Evolutionary conservation across 257 asterid species (phyloP).

Genomic region (Craterostigma plantagineum): DNA sequence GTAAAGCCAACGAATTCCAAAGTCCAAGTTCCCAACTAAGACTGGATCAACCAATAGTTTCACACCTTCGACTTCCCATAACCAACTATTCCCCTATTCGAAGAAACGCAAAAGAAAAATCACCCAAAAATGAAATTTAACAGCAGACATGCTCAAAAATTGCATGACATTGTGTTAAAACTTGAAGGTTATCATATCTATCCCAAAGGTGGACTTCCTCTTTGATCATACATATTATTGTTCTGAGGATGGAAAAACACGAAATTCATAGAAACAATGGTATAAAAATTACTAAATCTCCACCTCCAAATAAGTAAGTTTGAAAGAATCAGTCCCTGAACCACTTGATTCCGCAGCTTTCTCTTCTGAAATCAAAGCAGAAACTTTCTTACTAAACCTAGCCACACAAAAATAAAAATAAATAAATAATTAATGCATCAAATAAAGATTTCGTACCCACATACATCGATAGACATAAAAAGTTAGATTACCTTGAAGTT

Average conservation of each 20-base stretch:
- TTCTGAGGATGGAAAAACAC: too few relatives aligned
- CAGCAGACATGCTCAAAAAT: too few relatives aligned
- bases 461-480: too few relatives aligned
- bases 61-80: conserved; percentile 85
- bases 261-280: background rate
- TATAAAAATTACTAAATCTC: conserved; percentile 7
- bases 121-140: background rate
- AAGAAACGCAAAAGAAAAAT: background rate
- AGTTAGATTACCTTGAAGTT: too few relatives aligned
- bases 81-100: conserved; percentile 77
- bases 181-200: too few relatives aligned
- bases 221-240: background rate
- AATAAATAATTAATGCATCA: conserved; percentile 6
- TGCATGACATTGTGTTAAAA: too few relatives aligned
- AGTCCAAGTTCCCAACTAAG: conserved; percentile 89
- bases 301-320: conserved; percentile 93
- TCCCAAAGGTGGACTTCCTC: background rate
- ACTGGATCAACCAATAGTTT: conserved; percentile 85
- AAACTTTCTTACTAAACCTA: conserved; percentile 26
- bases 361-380: conserved; percentile 48
- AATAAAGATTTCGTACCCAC: conserved; percentile 2
- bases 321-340: conserved; percentile 35
- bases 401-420: conserved; percentile 4
- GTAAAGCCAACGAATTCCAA: conserved; percentile 86
- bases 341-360: conserved; percentile 23